Base-by-base conservation (phyloP, 2,329 filamentous ascomycete genomes). In the Fusarium sp. region DNA sequence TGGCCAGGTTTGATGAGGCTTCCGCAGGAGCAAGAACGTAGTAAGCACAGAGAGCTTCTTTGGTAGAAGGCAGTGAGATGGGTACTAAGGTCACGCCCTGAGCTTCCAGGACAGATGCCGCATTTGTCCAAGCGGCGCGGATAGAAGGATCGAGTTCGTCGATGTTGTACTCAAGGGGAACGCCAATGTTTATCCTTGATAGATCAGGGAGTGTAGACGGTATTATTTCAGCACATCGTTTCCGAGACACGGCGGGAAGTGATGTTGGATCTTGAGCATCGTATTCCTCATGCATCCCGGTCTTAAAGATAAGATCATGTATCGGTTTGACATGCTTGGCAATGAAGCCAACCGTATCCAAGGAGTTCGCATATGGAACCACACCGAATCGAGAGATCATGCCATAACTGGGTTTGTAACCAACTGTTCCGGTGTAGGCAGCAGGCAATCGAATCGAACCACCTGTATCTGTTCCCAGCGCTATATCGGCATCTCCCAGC, bases 1-100 rank as follows among this genome's bases (percentile, higher is more conserved):
- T 97, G 58, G 96, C 93, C 3, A 99, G 87, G 74, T 99, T 99
- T 17, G 95, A 98, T 2, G 93, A 93, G 5, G 96, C 96, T 80
- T 99, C 96, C 17, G 96, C 95, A 0, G 96, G 93, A 1, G 96
- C 96, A 56, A 99, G 89, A 57, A 99, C 87, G 78, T 99, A 99
- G 82, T 99, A 99, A 33, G 96, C 92, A 20, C 94, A 92, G 1
- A 99, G 87, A 0, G 96, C 95, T 70, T 92, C 90, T 65, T 89
- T 90, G 2, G 95, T 99, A 1, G 90, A 88, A 1, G 95, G 94
- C 6, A 99, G 84, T 3, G 91, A 93, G 17, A 98, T 87, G 2
- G 92, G 87, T 13, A 93, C 87, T 14, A 98, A 82, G 0, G 83
- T 87, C 61, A 92, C 90, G 13, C 93, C 94, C n/a, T 85, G 80